Evolutionary conservation across 1,139 yeast species (phyloP), one percentile per base, ranked within the genome.

Genomic region (Pichia sp.): DNA sequence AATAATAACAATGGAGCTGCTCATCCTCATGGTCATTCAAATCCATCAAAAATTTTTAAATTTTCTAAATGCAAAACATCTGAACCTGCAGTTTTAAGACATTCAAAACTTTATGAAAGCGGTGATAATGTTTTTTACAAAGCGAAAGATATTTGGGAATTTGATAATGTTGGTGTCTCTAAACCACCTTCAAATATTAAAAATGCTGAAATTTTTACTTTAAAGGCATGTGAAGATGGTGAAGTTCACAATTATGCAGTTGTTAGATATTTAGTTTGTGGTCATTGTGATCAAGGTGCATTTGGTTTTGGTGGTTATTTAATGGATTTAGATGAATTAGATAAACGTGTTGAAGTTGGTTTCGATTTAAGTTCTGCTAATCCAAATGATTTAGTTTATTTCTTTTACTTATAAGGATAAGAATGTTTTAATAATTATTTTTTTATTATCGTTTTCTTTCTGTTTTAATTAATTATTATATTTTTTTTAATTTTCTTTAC

Each of bases 281-380:
- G 88, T 8, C 88, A 81, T 54, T 84, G 92, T 67, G 90, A 83
- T 56, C 70, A 73, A 52, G 92, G 92, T 0, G 90, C 90, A 0
- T 58, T 84, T 26, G 92, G 92, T 26, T 81, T 75, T 67, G 88
- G 81, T 32, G 83, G 76, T 5, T 72, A 63, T 46, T 54, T 50
- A 4, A 51, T 54, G 5, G 64, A 63, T 18, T 62, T 59, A 1
- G 66, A 58, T 10, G 62, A 55, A 6, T 4, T 59, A 58, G 27
- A 63, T 58, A 3, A 62, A 54, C 11, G 68, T 34, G 39, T 42
- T 18, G 50, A 50, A 40, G 18, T 47, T 11, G 51, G 49, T 4
- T 47, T 41, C 35, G 46, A 50, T 35, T 34, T 50, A 27, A n/a
- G 35, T 2, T 34, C 38, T 18, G 44, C 36, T n/a, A 47, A 49